Conservation (phyloP, 352 stramenopile species). For the Phytopythium oedochilum region DNA sequence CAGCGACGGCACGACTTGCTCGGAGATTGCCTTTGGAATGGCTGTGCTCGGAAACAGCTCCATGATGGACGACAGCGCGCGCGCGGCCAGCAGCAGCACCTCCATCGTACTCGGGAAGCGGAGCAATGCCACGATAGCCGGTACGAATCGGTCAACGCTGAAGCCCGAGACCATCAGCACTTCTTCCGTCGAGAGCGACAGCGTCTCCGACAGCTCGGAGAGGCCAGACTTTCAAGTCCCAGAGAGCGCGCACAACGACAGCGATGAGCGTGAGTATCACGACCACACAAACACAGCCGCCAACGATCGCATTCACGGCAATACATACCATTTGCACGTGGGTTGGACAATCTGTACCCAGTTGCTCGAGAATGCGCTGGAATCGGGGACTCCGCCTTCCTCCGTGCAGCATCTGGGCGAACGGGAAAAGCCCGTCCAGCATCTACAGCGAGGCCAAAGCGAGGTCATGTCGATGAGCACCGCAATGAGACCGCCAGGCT, state of each 20-base stretch:
- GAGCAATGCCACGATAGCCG: constrained; percentile 36
- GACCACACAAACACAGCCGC: too few species aligned
- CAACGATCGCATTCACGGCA: too few species aligned
- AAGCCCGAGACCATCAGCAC: constrained; percentile 60
- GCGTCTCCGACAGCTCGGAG: constrained; percentile 59
- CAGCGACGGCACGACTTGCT: constrained; percentile 44
- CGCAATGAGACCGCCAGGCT: too few species aligned
- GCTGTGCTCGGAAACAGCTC: constrained; percentile 44
- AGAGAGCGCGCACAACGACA: neutral
- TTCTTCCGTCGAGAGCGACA: constrained; percentile 69
- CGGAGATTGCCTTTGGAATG: constrained; percentile 36
- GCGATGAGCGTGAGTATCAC: neutral
- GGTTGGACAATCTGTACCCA: constrained; percentile 22
- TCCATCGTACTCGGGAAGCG: constrained; percentile 45
- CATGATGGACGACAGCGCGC: constrained; percentile 48
- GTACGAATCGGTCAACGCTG: constrained; percentile 53
- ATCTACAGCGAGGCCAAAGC: constrained; percentile 2
- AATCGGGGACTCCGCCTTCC: constrained; percentile 23
- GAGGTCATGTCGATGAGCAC: neutral
- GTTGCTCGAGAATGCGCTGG: constrained; percentile 34
- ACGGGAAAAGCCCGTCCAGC: constrained; percentile 43
- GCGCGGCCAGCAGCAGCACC: constrained; percentile 47
- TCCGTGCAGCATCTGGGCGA: constrained; percentile 47
- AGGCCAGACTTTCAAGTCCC: constrained; percentile 28
- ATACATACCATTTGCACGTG: constrained; percentile 44